Base-by-base conservation (phyloP, 306 rosid species). In the Lathyrus oleraceus region DNA sequence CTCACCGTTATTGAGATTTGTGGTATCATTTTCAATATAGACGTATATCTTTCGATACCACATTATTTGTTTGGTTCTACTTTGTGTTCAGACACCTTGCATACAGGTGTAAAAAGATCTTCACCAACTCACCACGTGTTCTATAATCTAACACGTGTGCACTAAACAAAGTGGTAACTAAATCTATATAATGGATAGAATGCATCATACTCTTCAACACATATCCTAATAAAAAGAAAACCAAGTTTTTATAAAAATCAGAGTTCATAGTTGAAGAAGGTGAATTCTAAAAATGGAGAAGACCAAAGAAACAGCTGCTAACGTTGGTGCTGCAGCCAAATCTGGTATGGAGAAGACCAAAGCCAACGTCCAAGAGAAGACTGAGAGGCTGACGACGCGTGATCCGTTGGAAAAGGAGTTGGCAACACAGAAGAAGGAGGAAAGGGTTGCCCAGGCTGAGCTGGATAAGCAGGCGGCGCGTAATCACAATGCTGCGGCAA, bases 261-360 rank as follows among this genome's bases (percentile, higher is more conserved):
- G 38, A 32, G 9, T 6, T 32, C 9, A 6, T 32, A 2, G 10
- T 71, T 71, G 44, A 39, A 39, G 35, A 21, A 61, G 17, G 14
- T 5, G 8, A 8, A 10, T 44, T 13, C 6, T 4, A 14, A 78
- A 78, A 82, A 89, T 81, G 92, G 84, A 91, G 79, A 30, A 90
- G 87, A 47, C n/a, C 30, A 52, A 85, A 82, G 84, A 83, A 80
- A 71, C 83, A 0, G 87, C 85, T 2, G 87, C 91, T 13, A 87
- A 93, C 44, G 10, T 84, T 8, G 88, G 85, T 12, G 96, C 98
- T 53, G 88, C 98, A 1, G 96, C 97, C 3, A 87, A 61, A 61
- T 61, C 90, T 19, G 95, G 98, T 70, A 71, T 83, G 98, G 90
- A 90, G 36, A 94, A 90, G 79, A 87, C 89, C 82, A 94, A 88